Percentiles rank a stretch among this genome's conserved stretches.
These are phyloP conservation scores for Lobosporangium transversale DNA, from an alignment of 192 early-diverging fungal genomes.

Conservation along the genomic window DNA sequence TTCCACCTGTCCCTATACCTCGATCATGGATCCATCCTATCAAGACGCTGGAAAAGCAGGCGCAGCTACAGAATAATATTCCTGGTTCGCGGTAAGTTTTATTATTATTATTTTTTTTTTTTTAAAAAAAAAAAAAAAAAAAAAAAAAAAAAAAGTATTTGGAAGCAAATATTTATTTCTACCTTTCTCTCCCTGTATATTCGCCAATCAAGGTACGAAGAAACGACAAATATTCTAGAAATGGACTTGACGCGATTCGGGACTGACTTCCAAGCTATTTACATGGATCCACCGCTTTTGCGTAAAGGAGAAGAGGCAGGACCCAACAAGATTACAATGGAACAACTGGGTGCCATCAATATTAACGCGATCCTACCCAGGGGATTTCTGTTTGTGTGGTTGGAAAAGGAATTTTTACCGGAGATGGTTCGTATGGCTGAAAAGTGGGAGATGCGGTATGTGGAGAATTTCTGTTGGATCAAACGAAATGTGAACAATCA, in stretches of 20 bases:
- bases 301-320: conserved; percentile 67
- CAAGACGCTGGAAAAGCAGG: conserved; percentile 53
- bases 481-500: conserved; percentile 85
- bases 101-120: neutral
- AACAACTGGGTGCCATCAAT: conserved; percentile 66
- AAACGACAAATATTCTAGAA: conserved; percentile 55
- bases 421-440: conserved; percentile 78
- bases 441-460: conserved; percentile 90
- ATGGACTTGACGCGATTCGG: conserved; percentile 67
- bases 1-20: conserved; percentile 86
- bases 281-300: conserved; percentile 91
- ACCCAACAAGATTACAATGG: conserved; percentile 71
- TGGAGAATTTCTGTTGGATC: conserved; percentile 98
- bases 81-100: conserved; percentile 50
- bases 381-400: conserved; percentile 95
- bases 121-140: too few species aligned
- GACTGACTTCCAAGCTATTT: conserved; percentile 83
- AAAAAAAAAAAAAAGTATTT: neutral
- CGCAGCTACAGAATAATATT: conserved; percentile 12
- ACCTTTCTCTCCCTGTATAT: too few species aligned
- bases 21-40: conserved; percentile 90
- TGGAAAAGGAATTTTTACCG: conserved; percentile 92
- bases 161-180: too few species aligned
- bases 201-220: conserved; percentile 60
- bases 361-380: conserved; percentile 72